phyloP scores from a whole-genome alignment of 371 early-diverging fungal species.

The Coemansia sp. region DNA sequence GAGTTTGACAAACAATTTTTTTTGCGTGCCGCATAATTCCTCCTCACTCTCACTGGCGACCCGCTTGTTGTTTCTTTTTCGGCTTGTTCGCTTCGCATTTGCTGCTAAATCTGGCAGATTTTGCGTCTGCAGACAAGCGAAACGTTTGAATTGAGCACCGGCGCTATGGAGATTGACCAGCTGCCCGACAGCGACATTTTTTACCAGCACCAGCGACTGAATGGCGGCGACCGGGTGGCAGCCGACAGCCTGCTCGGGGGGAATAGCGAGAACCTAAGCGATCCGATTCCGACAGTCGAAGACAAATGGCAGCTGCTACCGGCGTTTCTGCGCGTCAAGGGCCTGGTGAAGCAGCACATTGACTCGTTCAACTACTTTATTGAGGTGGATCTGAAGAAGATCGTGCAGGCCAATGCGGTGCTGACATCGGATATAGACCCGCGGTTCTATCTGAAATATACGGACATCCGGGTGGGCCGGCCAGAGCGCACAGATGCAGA shows the following conservation, averaged over 20 bases:
- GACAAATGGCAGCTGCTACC: constrained; percentile 99
- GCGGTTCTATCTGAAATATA: constrained; percentile 94
- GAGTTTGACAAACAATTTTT: no score
- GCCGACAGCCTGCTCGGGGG: constrained; percentile 17
- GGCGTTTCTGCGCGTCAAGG: constrained; percentile 96
- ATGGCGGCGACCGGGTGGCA: constrained; percentile 4
- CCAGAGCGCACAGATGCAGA: constrained; percentile 85
- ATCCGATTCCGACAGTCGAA: constrained; percentile 57
- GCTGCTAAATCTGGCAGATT: no score
- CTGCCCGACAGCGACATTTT: not conserved
- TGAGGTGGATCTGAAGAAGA: constrained; percentile 92
- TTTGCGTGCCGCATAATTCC: no score
- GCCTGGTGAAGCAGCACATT: constrained; percentile 99
- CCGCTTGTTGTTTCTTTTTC: no score
- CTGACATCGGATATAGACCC: constrained; percentile 99
- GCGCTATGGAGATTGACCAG: constrained; percentile 15
- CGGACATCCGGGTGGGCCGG: constrained; percentile 84
- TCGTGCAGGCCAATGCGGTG: constrained; percentile 91
- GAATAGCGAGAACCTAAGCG: constrained; percentile 15
- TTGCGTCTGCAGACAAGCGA: no score
- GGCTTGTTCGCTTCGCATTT: no score
- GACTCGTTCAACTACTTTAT: constrained; percentile 99
- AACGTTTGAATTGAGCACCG: no score
- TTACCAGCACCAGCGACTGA: constrained; percentile 12
- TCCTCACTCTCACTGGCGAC: no score